Percentiles rank a stretch among this genome's conserved stretches.
Conservation (phyloP, 495 filamentous ascomycete species). For the Hypoxylon rickii region DNA sequence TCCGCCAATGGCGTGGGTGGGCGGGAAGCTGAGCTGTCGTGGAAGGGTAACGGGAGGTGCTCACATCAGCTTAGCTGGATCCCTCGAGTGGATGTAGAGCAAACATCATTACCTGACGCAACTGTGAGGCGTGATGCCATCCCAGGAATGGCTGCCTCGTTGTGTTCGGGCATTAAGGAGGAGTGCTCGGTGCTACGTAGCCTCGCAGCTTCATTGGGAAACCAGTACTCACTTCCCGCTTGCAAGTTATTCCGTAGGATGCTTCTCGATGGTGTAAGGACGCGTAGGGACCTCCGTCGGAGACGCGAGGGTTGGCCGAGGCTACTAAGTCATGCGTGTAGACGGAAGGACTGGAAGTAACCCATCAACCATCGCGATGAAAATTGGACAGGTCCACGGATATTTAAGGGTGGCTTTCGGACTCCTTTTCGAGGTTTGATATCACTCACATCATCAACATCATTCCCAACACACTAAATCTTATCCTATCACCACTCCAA, state of each 20-base stretch:
- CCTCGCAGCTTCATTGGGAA: conserved; percentile 11
- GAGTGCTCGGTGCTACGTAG: conserved; percentile 7
- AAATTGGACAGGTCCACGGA: neutral
- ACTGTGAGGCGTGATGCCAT: neutral
- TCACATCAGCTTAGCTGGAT: conserved; percentile 17
- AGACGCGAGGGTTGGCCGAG: conserved; percentile 2
- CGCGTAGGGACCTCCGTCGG: neutral
- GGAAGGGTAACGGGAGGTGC: too few relatives aligned
- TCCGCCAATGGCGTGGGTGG: neutral
- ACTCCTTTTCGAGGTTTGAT: neutral
- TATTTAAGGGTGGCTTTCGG: conserved; percentile 5
- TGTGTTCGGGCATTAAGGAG: neutral
- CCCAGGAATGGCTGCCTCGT: neutral
- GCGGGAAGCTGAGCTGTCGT: too few relatives aligned
- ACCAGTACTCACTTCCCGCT: neutral
- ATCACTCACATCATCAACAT: conserved; percentile 1
- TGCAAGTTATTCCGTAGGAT: conserved; percentile 14
- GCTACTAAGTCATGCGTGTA: neutral
- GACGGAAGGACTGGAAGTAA: neutral
- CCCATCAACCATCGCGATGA: neutral
- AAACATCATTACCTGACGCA: conserved; percentile 5
- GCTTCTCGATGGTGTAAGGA: neutral
- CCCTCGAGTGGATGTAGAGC: too few relatives aligned
- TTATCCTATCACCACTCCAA: neutral
- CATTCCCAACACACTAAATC: neutral